A percentile compares a stretch with the other conserved stretches of the same genome.
Conservation (phyloP, 352 stramenopile species). For the Pythium sukuiense region DNA sequence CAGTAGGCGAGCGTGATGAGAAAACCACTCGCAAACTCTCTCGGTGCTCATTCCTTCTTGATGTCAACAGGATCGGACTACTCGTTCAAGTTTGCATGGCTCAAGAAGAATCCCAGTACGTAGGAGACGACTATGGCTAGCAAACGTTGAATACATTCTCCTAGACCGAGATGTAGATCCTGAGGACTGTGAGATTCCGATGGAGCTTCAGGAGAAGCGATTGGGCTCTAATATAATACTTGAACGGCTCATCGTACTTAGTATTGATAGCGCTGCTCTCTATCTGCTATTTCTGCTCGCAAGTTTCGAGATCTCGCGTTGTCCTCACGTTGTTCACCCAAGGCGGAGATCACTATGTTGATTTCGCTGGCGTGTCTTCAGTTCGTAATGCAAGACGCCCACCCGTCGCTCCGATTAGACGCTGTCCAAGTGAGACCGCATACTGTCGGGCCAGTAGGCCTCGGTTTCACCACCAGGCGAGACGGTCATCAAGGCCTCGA, state of each 20-base stretch:
- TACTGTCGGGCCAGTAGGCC: not conserved
- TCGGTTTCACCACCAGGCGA: not conserved
- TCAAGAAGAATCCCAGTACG: conserved; percentile 4
- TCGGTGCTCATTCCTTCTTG: not conserved
- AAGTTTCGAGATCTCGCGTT: too few species aligned
- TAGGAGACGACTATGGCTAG: too few species aligned
- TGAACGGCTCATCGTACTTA: too few species aligned
- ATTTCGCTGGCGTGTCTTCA: not conserved
- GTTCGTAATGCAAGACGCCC: not conserved
- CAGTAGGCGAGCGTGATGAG: too few species aligned
- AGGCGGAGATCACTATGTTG: not conserved
- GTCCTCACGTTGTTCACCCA: not conserved
- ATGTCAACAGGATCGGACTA: conserved; percentile 18
- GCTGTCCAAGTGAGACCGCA: not conserved
- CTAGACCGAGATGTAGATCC: too few species aligned
- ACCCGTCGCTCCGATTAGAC: not conserved
- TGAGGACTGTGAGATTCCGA: too few species aligned
- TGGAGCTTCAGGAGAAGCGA: too few species aligned
- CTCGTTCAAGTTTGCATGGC: conserved; percentile 21
- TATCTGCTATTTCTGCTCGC: too few species aligned
- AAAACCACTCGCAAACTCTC: not conserved
- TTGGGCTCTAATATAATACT: too few species aligned
- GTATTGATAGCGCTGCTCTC: too few species aligned
- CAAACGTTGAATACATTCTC: too few species aligned
- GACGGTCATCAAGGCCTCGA: not conserved